Percentiles rank a stretch among this genome's conserved stretches.
phyloP scores from a whole-genome alignment of 176 grass and related monocot genomes.

The Oryza coarctata region DNA sequence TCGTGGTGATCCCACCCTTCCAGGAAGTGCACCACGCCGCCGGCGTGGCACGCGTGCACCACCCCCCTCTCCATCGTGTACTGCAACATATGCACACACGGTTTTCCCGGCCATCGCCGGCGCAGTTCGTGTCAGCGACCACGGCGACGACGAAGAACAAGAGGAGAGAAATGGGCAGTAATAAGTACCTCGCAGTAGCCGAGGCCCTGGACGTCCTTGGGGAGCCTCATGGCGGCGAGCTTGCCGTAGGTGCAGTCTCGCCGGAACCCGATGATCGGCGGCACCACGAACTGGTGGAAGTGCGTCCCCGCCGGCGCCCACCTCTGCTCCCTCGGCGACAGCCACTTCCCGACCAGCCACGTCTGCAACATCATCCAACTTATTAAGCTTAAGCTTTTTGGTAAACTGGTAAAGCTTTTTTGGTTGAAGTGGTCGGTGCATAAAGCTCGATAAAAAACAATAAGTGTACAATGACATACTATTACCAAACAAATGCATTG shows the following conservation, averaged over 20 bases:
- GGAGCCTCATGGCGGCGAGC: constrained; percentile 82
- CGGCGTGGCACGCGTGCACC: constrained; percentile 89
- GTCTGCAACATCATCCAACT: constrained; percentile 36
- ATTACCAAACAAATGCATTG: neutral
- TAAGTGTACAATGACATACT: no score
- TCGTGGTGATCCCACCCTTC: constrained; percentile 88
- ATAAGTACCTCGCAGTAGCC: constrained; percentile 60
- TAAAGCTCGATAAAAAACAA: no score
- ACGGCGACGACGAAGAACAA: neutral
- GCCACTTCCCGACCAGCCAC: constrained; percentile 87
- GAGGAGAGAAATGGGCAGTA: no score
- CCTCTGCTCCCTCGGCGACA: constrained; percentile 69
- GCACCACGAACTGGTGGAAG: constrained; percentile 98
- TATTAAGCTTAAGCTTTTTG: no score
- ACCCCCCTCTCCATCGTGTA: constrained; percentile 78
- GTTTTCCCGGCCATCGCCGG: neutral
- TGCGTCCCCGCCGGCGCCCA: constrained; percentile 81
- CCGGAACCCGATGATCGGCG: constrained; percentile 75
- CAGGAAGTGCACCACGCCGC: constrained; percentile 77
- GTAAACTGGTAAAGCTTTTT: no score
- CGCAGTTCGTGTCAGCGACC: neutral
- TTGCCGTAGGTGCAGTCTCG: constrained; percentile 86
- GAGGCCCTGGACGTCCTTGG: constrained; percentile 73
- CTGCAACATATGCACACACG: constrained; percentile 2
- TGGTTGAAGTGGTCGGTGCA: no score